A percentile compares a stretch with the other conserved stretches of the same genome.
These are phyloP conservation scores for Liriodendron chinense DNA, from an alignment of 164 flowering plant species.

Conservation along the genomic window DNA sequence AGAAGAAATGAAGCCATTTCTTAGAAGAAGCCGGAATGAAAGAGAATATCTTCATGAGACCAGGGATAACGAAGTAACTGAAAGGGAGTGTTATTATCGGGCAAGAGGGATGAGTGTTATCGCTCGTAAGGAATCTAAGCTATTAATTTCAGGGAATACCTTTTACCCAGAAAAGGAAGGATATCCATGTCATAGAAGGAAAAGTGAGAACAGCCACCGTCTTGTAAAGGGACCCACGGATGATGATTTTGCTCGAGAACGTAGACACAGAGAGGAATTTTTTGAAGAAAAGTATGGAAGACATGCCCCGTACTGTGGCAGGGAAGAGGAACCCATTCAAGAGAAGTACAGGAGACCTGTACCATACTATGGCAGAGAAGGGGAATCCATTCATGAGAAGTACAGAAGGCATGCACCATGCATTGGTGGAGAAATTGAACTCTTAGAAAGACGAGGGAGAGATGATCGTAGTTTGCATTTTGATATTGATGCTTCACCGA, in stretches of 20 bases:
- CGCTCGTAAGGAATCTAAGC: constrained; percentile 18
- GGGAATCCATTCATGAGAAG: constrained; percentile 14
- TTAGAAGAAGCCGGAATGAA: constrained; percentile 24
- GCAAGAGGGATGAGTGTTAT: constrained; percentile 17
- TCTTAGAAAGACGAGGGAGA: constrained; percentile 25
- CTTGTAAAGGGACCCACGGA: constrained; percentile 16
- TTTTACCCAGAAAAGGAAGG: constrained; percentile 21
- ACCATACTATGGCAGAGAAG: constrained; percentile 19
- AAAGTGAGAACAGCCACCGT: constrained; percentile 9
- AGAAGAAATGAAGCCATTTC: constrained; percentile 18
- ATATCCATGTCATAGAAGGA: constrained; percentile 19
- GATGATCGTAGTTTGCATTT: constrained; percentile 13
- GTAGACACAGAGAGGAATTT: constrained; percentile 21
- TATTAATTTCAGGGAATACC: constrained; percentile 17
- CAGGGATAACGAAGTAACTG: constrained; percentile 14
- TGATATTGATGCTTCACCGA: constrained; percentile 13
- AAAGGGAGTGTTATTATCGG: constrained; percentile 19
- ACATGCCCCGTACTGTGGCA: constrained; percentile 14
- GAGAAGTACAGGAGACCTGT: constrained; percentile 21
- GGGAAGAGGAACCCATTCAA: constrained; percentile 18
- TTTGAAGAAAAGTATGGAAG: constrained; percentile 20
- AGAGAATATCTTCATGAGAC: constrained; percentile 19
- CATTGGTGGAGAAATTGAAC: constrained; percentile 23
- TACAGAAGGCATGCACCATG: constrained; percentile 20
- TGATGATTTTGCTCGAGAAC: constrained; percentile 20